These are phyloP conservation scores for Pseudogymnoascus sp. DNA, from an alignment of 2,329 filamentous ascomycete genomes.

Conservation along the genomic window DNA sequence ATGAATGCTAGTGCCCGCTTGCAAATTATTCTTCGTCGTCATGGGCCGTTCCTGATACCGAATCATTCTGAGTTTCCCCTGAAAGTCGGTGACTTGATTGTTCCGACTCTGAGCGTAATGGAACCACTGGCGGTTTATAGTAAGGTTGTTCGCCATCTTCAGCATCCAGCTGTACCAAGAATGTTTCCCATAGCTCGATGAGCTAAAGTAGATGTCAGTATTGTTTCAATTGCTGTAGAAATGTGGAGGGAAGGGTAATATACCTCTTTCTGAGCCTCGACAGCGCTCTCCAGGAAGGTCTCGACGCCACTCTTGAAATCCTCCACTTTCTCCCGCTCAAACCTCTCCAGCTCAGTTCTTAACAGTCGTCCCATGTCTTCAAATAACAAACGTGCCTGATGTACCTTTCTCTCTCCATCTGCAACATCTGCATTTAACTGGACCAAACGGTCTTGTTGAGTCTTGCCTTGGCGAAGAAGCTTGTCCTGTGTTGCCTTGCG, in stretches of 20 bases:
- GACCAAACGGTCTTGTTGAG: conserved; percentile 88
- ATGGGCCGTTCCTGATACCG: conserved; percentile 15
- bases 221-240: neutral
- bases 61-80: conserved; percentile 19
- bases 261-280: conserved; percentile 98
- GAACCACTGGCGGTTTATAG: conserved; percentile 54
- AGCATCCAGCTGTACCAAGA: conserved; percentile 88
- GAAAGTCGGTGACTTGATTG: conserved; percentile 44
- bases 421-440: conserved; percentile 87
- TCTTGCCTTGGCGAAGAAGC: conserved; percentile 86
- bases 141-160: conserved; percentile 74
- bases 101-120: conserved; percentile 44
- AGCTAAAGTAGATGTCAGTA: conserved; percentile 32
- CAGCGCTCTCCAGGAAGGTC: conserved; percentile 92
- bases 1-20: neutral
- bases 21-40: conserved; percentile 15
- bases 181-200: conserved; percentile 95
- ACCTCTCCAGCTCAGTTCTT: conserved; percentile 82
- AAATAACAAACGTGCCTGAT: conserved; percentile 82
- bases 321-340: conserved; percentile 95
- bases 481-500: conserved; percentile 86
- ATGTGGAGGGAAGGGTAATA: conserved; percentile 24
- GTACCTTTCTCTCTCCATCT: conserved; percentile 89
- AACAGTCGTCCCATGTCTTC: conserved; percentile 96
- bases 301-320: conserved; percentile 98